Base-by-base conservation (phyloP, 2,329 filamentous ascomycete genomes). In the Tolypocladium capitatum region DNA sequence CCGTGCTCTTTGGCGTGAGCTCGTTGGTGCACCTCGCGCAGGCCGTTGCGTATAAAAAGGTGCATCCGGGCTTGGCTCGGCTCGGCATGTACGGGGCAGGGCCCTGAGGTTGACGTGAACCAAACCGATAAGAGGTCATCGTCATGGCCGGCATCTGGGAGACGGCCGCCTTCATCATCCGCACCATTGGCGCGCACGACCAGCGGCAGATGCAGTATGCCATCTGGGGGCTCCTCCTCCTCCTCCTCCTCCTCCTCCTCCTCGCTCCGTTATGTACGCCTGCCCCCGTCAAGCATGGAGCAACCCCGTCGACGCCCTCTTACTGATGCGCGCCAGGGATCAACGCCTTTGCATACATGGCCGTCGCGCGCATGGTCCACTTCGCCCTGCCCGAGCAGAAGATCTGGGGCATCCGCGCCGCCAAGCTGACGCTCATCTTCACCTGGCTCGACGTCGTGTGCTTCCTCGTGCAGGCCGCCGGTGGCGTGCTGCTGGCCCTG, bases 391-490 rank as follows among this genome's bases (percentile, higher is more conserved):
- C 68, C 1, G 60, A 64, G 10, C 62, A 63, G 52, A 61, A 57
- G 28, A 59, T 69, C 20, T 55, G 64, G 33, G 60, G 63, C 10
- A 54, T 68, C 42, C 63, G 58, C 30, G 61, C 64, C 18, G 56
- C 58, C 27, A 60, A 60, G 18, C 62, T 75, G 49, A 68, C 70
- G 14, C 64, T 65, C 38, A 56, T 68, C 34, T 75, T 76, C 44
- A 70, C 75, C 9, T 67, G 66, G 59, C 60, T 72, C 32, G 71
- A 74, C 51, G 53, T 74, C n/a, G 34, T 68, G 32, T 69, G 67
- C 14, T 75, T 75, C 56, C 48, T 75, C 16, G 58, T 72, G 30
- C 71, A 75, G 54, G 62, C 58, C 14, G 60, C 50, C 2, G 67
- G 65, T 28, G 71, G 70, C 18, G 56, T 57, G 72, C 62, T 74